Percentiles rank a stretch among this genome's conserved stretches.
Conservation (phyloP, 2,329 filamentous ascomycete genomes). For the Geosmithia flava region DNA sequence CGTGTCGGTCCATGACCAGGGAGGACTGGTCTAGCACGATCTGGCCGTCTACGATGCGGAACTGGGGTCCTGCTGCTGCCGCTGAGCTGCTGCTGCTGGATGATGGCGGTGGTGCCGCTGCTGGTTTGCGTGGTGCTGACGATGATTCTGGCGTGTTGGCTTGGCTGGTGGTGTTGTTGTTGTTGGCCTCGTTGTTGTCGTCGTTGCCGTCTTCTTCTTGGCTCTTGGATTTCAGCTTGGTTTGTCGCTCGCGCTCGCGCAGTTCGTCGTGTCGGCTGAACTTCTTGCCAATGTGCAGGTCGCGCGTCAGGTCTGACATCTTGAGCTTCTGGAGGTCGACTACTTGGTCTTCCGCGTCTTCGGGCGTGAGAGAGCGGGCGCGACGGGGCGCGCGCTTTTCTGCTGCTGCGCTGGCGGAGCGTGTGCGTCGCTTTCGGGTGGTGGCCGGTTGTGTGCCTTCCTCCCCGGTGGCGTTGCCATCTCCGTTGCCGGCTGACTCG, state of each 20-base stretch:
- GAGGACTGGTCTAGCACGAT: conserved; percentile 61
- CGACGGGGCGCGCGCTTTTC: conserved; percentile 9
- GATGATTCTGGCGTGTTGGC: not conserved
- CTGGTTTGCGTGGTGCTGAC: not conserved
- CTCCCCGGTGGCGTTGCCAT: conserved; percentile 1
- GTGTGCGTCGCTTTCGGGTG: not conserved
- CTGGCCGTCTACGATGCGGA: conserved; percentile 58
- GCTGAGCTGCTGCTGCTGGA: conserved; percentile 10
- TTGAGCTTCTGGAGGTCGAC: conserved; percentile 56
- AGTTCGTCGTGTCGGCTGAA: conserved; percentile 66
- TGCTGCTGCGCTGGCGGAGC: not conserved
- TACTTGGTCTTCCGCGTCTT: conserved; percentile 46
- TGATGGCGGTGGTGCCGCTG: not conserved
- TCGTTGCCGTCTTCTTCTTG: conserved; percentile 4
- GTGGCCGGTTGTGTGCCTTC: not conserved
- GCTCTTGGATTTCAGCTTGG: conserved; percentile 16
- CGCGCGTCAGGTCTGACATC: conserved; percentile 61
- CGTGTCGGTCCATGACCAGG: conserved; percentile 56
- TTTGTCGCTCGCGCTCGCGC: conserved; percentile 48
- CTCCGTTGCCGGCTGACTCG: not conserved
- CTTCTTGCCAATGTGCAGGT: conserved; percentile 59
- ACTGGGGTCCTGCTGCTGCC: conserved; percentile 33
- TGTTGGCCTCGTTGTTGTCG: conserved; percentile 1
- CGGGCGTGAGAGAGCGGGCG: conserved; percentile 42
- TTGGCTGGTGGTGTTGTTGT: not conserved